A percentile compares a stretch with the other conserved stretches of the same genome.
phyloP scores from a whole-genome alignment of 805 yeast species.

The Candida caryicola region DNA sequence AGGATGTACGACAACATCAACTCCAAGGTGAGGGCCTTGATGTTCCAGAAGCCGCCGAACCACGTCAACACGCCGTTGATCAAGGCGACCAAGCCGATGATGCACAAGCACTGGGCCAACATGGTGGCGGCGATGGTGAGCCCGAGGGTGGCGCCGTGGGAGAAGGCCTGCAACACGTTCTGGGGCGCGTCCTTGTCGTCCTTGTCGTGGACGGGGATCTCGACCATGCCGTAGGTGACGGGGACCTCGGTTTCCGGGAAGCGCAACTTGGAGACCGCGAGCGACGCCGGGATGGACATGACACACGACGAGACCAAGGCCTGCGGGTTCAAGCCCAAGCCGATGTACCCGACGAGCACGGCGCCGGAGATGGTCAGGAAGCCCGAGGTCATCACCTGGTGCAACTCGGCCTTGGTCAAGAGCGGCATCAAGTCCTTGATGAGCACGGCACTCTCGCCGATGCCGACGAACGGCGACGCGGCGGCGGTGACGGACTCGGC shows the following conservation, averaged over 20 bases:
- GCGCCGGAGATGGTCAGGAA: slow-evolving; percentile 66
- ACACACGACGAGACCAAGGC: slow-evolving; percentile 66
- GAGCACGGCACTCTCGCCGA: slow-evolving; percentile 62
- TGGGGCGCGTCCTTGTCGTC: slow-evolving; percentile 34
- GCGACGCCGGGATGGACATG: slow-evolving; percentile 65
- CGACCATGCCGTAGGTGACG: slow-evolving; percentile 46
- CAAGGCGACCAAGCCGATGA: slow-evolving; percentile 57
- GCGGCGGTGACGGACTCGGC: slow-evolving; percentile 67
- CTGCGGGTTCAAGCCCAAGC: slow-evolving; percentile 59
- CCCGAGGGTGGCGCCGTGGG: slow-evolving; percentile 59
- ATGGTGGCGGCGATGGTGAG: slow-evolving; percentile 54
- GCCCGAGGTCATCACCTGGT: slow-evolving; percentile 61
- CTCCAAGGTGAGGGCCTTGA: slow-evolving; percentile 49
- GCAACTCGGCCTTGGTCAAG: slow-evolving; percentile 59
- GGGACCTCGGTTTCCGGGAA: slow-evolving; percentile 58
- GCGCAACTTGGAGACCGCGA: slow-evolving; percentile 59
- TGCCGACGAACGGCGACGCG: slow-evolving; percentile 65
- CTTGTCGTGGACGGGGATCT: slow-evolving; percentile 41
- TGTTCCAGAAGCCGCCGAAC: slow-evolving; percentile 65
- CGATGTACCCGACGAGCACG: slow-evolving; percentile 59
- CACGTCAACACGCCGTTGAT: slow-evolving; percentile 54
- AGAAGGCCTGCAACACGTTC: slow-evolving; percentile 56
- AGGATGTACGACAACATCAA: slow-evolving; percentile 56
- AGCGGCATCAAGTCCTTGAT: slow-evolving; percentile 58
- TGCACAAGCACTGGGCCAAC: slow-evolving; percentile 57